Base-by-base conservation (phyloP, 176 grass and related monocot genomes). In the Phoenix dactylifera region DNA sequence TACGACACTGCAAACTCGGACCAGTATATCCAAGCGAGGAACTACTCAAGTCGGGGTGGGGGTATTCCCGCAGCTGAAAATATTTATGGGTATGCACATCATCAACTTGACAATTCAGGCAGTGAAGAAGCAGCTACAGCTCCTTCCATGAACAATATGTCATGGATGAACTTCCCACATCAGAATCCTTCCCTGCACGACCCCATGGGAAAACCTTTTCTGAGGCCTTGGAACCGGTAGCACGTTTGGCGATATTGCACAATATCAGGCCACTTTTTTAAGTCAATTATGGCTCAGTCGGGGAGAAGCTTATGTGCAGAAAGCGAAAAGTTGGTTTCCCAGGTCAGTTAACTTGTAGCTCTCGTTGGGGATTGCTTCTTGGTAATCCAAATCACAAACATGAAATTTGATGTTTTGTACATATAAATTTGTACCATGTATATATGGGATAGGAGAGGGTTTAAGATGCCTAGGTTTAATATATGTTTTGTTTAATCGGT, bases 181-280 rank as follows among this genome's bases (percentile, higher is more conserved):
- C 83, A 86, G 62, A 81, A 77, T 70, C 69, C 73, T 59, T 32
- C 24, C 23, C 80, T 77, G 29, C 73, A 78, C n/a, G 69, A 73
- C 52, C 58, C 66, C 6, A 65, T 50, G 52, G 75, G 62, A 22
- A 86, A 64, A 65, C 73, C 65, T 15, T 80, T 61, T 22, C 73
- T 30, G 51, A 66, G 83, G n/a, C 73, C 83, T 23, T 86, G 73
- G 73, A 77, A 65, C 14, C 75, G 77, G 69, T 86, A 77, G 59
- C 54, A 57, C 53, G 48, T 26, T 24, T 3, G 7, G 55, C 64
- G 14, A 64, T 15, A 22, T 12, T 4, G 26, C 2, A 60, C 35
- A 18, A 22, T 54, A 55, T 26, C 22, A 64, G 15, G 20, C 16
- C n/a, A 4, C 50, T 5, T 54, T 54, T 67, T 67, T 30, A 7